Evolutionary conservation across 2,329 filamentous ascomycete species (phyloP), one percentile per base, ranked within the genome.

Genomic region (Colletotrichum destructivum): DNA sequence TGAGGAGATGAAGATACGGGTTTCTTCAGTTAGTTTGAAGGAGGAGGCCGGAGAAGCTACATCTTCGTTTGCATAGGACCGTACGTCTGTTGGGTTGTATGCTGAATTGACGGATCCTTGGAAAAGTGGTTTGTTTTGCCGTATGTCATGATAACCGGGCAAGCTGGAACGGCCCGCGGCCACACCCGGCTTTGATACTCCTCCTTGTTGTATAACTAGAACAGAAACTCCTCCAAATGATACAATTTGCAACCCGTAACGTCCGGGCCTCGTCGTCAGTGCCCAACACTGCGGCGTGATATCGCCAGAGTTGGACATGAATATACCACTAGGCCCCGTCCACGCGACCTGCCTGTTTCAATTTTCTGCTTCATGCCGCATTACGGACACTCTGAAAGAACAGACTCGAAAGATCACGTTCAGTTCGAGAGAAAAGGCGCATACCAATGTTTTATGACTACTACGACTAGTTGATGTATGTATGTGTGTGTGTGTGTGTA

Each of bases 391-490:
- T n/a, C 8, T 31, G 26, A 13, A 55, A 16, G 11, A 8, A 31
- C 23, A 26, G 21, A 26, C 51, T 54, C 26, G 18, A n/a, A 11
- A 40, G n/a, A 3, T 3, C 54, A 40, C 12, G 11, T 56, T 18
- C 54, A n/a, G 6, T 16, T 21, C 35, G 4, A 40, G 35, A n/a
- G 35, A 62, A 59, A 40, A 42, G 49, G 44, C 56, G 51, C 62
- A 51, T 62, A 57, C 51, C 35, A 51, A 56, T 71, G 35, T 42
- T 71, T 18, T 38, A 56, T 38, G 63, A 68, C 47, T 71, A 62
- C 63, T 56, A 42, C 60, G 35, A 42, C 47, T 52, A 62, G 46
- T 38, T 38, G 35, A 38, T 52, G 18, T 26, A 57, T 42, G 35
- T 40, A 57, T 16, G 26, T 55, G 18, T 69, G 23, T 13, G 12